These are phyloP conservation scores for Bisporella sp. DNA, from an alignment of 2,329 filamentous ascomycete species.

Conservation along the genomic window DNA sequence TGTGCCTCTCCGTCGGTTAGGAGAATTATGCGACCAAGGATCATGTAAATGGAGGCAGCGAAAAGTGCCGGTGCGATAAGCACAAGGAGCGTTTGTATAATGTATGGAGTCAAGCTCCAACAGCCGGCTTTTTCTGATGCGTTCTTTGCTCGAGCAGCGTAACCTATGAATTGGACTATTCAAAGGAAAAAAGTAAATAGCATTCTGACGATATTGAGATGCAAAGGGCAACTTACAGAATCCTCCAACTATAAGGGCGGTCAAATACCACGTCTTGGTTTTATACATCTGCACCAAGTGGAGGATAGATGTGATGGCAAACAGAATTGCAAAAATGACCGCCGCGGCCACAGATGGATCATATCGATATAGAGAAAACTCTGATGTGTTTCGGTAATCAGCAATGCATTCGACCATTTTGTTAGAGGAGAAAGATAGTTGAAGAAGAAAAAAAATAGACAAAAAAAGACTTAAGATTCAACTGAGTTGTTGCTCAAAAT, in stretches of 20 bases:
- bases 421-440: too few relatives aligned
- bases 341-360: slow-evolving; percentile 6
- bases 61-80: slow-evolving; percentile 31
- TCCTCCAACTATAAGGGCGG: slow-evolving; percentile 18
- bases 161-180: slow-evolving; percentile 32
- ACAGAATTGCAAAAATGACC: slow-evolving; percentile 6
- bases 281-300: slow-evolving; percentile 7
- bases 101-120: slow-evolving; percentile 21
- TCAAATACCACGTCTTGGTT: slow-evolving; percentile 18
- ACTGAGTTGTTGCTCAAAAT: too few relatives aligned
- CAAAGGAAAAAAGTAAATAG: not conserved
- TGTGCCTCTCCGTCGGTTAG: slow-evolving; percentile 31
- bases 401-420: too few relatives aligned
- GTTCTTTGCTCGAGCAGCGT: slow-evolving; percentile 18
- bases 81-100: slow-evolving; percentile 30
- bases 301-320: slow-evolving; percentile 1
- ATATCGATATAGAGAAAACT: slow-evolving; percentile 5
- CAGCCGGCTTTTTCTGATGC: slow-evolving; percentile 12
- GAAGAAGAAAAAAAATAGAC: too few relatives aligned
- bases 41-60: slow-evolving; percentile 21
- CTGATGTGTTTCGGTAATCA: too few relatives aligned
- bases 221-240: slow-evolving; percentile 14
- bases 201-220: not conserved
- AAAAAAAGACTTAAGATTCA: too few relatives aligned
- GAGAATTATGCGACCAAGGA: slow-evolving; percentile 27